phyloP scores from a whole-genome alignment of 306 rosid species.

The Leucaena leucocephala region DNA sequence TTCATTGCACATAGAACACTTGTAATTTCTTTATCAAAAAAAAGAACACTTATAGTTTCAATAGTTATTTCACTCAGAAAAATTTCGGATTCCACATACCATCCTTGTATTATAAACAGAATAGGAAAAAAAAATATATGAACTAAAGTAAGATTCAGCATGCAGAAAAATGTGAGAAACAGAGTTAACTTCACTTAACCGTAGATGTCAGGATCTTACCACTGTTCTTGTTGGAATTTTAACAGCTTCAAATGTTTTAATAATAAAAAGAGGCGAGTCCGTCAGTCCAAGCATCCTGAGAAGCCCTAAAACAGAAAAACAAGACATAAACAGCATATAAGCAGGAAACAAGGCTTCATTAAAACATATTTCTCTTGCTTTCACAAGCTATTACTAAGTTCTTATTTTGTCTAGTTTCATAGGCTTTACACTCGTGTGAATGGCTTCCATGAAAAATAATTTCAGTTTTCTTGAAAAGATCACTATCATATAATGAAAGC shows the following conservation, averaged over 20 bases:
- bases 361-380: conserved; percentile 10
- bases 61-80: conserved; percentile 1
- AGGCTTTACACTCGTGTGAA: background rate
- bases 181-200: background rate
- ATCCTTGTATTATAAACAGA: background rate
- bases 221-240: conserved; percentile 46
- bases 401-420: conserved; percentile 22
- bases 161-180: background rate
- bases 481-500: background rate
- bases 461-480: background rate
- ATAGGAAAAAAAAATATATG: background rate
- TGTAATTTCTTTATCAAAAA: background rate
- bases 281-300: conserved; percentile 67
- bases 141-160: background rate
- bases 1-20: conserved; percentile 10
- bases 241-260: conserved; percentile 47
- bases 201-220: conserved; percentile 52
- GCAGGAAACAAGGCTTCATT: conserved; percentile 2
- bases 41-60: background rate
- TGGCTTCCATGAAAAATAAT: background rate
- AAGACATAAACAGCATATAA: background rate
- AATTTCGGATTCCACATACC: background rate
- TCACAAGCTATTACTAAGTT: background rate
- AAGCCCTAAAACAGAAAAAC: conserved; percentile 35
- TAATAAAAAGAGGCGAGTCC: conserved; percentile 50